Evolutionary conservation across 805 yeast species (phyloP).

Genomic region (Sungouiozyma intestinalis): DNA sequence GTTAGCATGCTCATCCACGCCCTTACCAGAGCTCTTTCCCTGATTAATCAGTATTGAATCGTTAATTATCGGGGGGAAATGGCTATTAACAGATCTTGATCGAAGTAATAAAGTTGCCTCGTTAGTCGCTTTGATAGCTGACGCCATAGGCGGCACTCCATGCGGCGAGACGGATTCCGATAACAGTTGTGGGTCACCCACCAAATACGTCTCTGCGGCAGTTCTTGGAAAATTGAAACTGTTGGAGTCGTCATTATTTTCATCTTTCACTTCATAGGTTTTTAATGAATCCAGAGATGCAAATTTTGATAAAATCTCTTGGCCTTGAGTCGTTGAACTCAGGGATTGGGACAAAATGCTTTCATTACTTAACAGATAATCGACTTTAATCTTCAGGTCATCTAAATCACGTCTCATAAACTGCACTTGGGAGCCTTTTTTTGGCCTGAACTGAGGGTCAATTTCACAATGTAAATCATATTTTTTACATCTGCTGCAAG

Average conservation of each 20-base stretch:
- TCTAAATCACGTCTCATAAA: constrained; percentile 76
- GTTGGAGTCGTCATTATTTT: neutral
- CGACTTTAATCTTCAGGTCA: constrained; percentile 64
- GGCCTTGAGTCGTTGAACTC: constrained; percentile 2
- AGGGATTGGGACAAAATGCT: constrained; percentile 17
- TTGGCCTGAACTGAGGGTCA: constrained; percentile 85
- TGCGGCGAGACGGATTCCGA: constrained; percentile 4
- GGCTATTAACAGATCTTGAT: constrained; percentile 2
- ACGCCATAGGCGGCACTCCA: neutral
- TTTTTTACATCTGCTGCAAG: constrained; percentile 75
- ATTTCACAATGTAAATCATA: constrained; percentile 77
- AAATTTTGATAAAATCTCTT: constrained; percentile 2
- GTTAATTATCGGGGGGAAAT: constrained; percentile 29
- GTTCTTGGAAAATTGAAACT: constrained; percentile 7
- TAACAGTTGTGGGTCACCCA: constrained; percentile 36
- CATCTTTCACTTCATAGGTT: neutral
- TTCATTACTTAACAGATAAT: constrained; percentile 55
- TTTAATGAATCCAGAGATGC: neutral
- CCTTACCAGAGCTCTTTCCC: neutral
- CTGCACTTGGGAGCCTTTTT: constrained; percentile 85
- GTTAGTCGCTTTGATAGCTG: constrained; percentile 1
- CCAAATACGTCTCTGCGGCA: constrained; percentile 35
- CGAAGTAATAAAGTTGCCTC: neutral
- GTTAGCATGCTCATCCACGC: neutral
- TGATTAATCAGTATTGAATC: constrained; percentile 25